Percentiles rank a stretch among this genome's conserved stretches.
phyloP scores from a whole-genome alignment of 108 stramenopile species.

The Cyclotella distinguenda region DNA sequence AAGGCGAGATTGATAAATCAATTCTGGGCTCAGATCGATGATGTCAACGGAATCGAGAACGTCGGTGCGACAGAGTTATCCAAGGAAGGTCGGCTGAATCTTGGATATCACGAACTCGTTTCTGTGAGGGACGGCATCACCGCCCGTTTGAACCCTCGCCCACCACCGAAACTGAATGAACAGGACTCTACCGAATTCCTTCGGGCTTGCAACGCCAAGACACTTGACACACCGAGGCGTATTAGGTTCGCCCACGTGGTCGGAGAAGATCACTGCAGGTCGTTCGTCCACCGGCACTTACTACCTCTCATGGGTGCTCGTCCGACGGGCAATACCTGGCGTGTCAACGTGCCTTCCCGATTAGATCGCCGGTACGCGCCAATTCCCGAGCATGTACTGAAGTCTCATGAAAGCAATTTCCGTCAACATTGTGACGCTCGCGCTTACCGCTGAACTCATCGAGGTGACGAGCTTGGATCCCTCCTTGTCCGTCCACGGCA shows the following conservation, averaged over 20 bases:
- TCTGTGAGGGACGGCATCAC: conserved; percentile 9
- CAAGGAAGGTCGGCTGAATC: conserved; percentile 21
- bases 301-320: conserved; percentile 35
- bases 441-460: conserved; percentile 40
- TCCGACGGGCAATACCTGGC: conserved; percentile 18
- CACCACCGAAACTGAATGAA: conserved; percentile 10
- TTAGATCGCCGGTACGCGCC: no score
- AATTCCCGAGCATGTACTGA: conserved; percentile 46
- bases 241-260: conserved; percentile 29
- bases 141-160: conserved; percentile 16
- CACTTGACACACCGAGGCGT: conserved; percentile 14
- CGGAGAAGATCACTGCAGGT: conserved; percentile 27
- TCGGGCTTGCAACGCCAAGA: conserved; percentile 8
- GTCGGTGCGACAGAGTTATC: conserved; percentile 4
- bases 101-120: conserved; percentile 35
- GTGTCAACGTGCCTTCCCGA: no score
- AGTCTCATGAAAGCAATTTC: conserved; percentile 62
- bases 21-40: conserved; percentile 16
- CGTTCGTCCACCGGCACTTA: conserved; percentile 24
- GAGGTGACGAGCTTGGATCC: conserved; percentile 73
- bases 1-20: conserved; percentile 30
- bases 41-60: conserved; percentile 13
- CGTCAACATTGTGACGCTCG: conserved; percentile 63
- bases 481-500: conserved; percentile 74
- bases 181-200: conserved; percentile 26